Evolutionary conservation across 2,329 filamentous ascomycete species (phyloP), one percentile per base, ranked within the genome.

Genomic region (Stachybotrys echinatus): DNA sequence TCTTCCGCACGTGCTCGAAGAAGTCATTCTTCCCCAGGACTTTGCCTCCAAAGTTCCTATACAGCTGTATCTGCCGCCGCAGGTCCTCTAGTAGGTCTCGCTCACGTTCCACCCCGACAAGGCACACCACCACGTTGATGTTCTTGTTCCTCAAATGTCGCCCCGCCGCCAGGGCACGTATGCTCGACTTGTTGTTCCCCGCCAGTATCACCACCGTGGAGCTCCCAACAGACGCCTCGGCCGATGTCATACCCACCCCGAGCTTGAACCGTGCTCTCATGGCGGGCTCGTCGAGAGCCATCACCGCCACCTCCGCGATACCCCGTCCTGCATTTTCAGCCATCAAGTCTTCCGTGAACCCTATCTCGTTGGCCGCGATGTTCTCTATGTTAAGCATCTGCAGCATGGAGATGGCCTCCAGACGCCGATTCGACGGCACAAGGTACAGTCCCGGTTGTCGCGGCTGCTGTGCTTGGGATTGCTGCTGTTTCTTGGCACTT

Each of bases 381-480:
- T 94, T 92, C 69, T 97, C 94, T 1, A 97, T 81, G 54, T 94
- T 92, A 23, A 95, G 80, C 82, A 96, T 94, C 62, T 95, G 90
- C 38, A 94, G 74, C 6, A 92, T 79, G 18, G 83, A 85, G 23
- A 87, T 80, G 5, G 81, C 74, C 58, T 86, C 83, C 23, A 84
- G 70, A 12, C 77, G 79, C 34, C 79, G 77, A 57, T 78, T 76
- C 2, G 80, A 80, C 8, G 74, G 75, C 18, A 76, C 60, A 31
- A 80, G 66, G 58, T 80, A 83, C 47, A 84, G 75, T 2, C 78
- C 77, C 1, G 71, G 63, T 43, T 65, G 68, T 12, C 67, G 62
- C 1, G 71, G 62, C 43, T 65, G 68, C 14, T 67, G 61, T 6
- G 61, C 53, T 58, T 67, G 66, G 3, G 38, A 40, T 18, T 10